Evolutionary conservation across 1,284 basidiomycete species (phyloP), one percentile per base, ranked within the genome.

Genomic region (Phenoliferia sp.): DNA sequence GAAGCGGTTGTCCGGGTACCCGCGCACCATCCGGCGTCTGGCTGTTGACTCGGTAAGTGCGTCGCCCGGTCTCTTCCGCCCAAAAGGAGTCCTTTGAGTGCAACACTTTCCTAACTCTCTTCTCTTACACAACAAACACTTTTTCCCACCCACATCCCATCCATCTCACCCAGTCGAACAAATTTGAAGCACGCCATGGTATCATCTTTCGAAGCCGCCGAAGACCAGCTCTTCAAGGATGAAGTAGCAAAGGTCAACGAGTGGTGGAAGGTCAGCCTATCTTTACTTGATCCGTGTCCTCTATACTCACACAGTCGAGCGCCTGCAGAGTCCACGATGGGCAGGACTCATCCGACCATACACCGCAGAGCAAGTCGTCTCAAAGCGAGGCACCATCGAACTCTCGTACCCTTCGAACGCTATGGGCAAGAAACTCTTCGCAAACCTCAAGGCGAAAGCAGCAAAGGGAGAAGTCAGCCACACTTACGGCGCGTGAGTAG

Each of bases 351-450:
- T 85, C 76, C 88, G 95, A 50, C 92, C 94, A 3, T 99, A 97
- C 83, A 90, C 90, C 57, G 92, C 95, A 35, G 88, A 87, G 44
- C 88, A 96, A 74, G 94, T 98, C 74, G 94, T 97, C 72, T 85
- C 90, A 59, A 98, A 98, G 83, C 86, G 94, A 39, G 95, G 96
- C 35, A 94, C 92, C 3, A 81, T 99, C 68, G 84, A 84, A 36
- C 88, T 94, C 74, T 82, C 85, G 59, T 99, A 98, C 81, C 90
- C 94, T 16, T 94, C 94, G 60, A 85, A 93, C 77, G 76, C 87
- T 3, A 86, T 87, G 79, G 94, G 84, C 71, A 90, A 94, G 84
- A 99, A 99, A 81, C 85, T 97, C 55, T 96, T 86, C 84, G 79
- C 79, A 6, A 78, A 87, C 65, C 84, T 95, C 71, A 81, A 83